Percentiles rank a stretch among this genome's conserved stretches.
phyloP scores from a whole-genome alignment of 2,329 filamentous ascomycete genomes.

The Calonectria naviculata region DNA sequence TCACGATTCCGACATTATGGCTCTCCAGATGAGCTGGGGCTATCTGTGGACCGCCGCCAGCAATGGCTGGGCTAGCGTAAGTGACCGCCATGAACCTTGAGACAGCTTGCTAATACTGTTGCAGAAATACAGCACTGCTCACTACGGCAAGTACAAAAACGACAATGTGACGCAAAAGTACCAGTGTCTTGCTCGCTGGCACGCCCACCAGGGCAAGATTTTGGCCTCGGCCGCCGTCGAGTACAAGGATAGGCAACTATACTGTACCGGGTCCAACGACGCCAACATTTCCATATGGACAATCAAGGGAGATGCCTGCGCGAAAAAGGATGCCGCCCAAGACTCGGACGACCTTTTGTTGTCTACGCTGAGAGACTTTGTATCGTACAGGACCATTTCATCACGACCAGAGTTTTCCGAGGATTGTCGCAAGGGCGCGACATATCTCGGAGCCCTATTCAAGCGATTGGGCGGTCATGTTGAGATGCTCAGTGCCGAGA shows the following conservation, averaged over 20 bases:
- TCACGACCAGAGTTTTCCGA: constrained; percentile 87
- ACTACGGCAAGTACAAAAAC: constrained; percentile 68
- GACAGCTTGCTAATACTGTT: constrained; percentile 2
- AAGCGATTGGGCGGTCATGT: constrained; percentile 91
- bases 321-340: constrained; percentile 50
- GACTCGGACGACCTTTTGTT: constrained; percentile 66
- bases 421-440: constrained; percentile 92
- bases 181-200: constrained; percentile 81
- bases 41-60: constrained; percentile 89
- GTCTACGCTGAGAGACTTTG: constrained; percentile 83
- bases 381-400: constrained; percentile 92
- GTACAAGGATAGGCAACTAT: constrained; percentile 80
- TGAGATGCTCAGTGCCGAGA: constrained; percentile 86
- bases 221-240: constrained; percentile 83
- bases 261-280: constrained; percentile 94
- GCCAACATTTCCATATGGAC: constrained; percentile 91
- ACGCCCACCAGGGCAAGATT: constrained; percentile 88
- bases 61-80: constrained; percentile 86
- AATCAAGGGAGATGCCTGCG: constrained; percentile 58
- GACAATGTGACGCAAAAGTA: constrained; percentile 80
- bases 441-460: constrained; percentile 89
- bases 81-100: constrained; percentile 36
- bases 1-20: constrained; percentile 85
- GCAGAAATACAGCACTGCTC: constrained; percentile 74
- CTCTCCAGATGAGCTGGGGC: constrained; percentile 86